Base-by-base conservation (phyloP, 2,329 filamentous ascomycete genomes). In the Arthrinium phaeospermum region DNA sequence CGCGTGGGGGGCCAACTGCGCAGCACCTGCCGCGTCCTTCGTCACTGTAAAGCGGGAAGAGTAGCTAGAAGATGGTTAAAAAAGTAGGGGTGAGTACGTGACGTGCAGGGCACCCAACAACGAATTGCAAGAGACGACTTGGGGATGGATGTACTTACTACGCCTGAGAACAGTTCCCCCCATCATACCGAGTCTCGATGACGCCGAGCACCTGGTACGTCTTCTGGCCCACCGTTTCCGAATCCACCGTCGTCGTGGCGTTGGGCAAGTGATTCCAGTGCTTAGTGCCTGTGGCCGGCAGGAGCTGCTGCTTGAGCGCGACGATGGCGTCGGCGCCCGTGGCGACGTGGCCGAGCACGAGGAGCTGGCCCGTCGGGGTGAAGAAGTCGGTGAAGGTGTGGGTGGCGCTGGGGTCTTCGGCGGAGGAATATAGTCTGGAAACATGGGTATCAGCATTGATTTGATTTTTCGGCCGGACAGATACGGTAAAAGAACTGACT, bases 261-360 rank as follows among this genome's bases (percentile, higher is more conserved):
- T 70, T 70, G 68, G 68, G 68, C 34, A n/a, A 19, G 34, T 70
- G 68, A 47, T 70, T 70, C 68, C 68, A 70, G 47, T 70, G 68
- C 68, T 70, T 70, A 34, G 14, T 44, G 34, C 47, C 68, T 34
- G 47, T 22, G 34, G 47, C 30, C 34, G 68, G 68, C 49, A 70
- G 68, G 47, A 70, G 68, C 68, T 70, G 10, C 68, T 70, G 68
- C 68, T 70, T 70, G 46, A 70, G 68, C 10, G 34, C 34, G 27
- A 57, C 34, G 47, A 70, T 70, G 30, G 47, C n/a, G 13, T 37
- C 47, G 68, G 68, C 24, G 12, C 68, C 68, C 19, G 47, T 44
- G 8, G 68, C 68, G 1, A 51, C 47, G 47, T 37, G 14, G 47
- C 47, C 22, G 22, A 49, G 46, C 19, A 70, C 68, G 13, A 41